phyloP scores from a whole-genome alignment of 805 yeast species.

The Metschnikowia shivogae region DNA sequence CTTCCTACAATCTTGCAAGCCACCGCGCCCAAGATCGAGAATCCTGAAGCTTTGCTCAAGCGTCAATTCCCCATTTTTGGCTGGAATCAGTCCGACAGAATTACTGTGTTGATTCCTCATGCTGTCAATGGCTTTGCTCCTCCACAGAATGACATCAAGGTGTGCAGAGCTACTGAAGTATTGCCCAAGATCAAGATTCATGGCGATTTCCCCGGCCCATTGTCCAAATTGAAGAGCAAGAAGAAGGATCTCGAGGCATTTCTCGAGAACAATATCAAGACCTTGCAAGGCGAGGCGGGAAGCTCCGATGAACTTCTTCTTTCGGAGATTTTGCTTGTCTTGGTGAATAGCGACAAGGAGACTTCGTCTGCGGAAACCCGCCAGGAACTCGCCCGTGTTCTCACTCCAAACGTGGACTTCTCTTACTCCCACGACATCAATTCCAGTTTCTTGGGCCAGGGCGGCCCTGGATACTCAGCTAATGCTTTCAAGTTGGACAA shows the following conservation, averaged over 20 bases:
- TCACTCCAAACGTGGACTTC: constrained; percentile 43
- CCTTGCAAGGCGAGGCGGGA: constrained; percentile 9
- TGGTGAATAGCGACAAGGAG: constrained; percentile 32
- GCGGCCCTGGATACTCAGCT: constrained; percentile 20
- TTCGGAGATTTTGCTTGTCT: constrained; percentile 25
- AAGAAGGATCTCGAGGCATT: constrained; percentile 69
- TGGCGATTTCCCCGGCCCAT: constrained; percentile 63
- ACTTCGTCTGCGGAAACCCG: constrained; percentile 25
- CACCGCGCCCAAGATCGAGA: constrained; percentile 24
- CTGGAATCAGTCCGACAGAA: constrained; percentile 46
- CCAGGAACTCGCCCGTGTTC: constrained; percentile 29
- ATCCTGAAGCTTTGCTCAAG: constrained; percentile 51
- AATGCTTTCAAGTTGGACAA: constrained; percentile 42
- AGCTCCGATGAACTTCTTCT: constrained; percentile 27
- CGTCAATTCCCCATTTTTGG: constrained; percentile 75
- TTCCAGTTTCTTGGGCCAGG: constrained; percentile 1
- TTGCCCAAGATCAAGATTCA: constrained; percentile 23
- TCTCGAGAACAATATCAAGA: constrained; percentile 27
- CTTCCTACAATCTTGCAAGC: constrained; percentile 8
- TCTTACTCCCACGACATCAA: constrained; percentile 21
- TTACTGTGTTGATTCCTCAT: constrained; percentile 21
- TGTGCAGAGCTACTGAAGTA: constrained; percentile 22
- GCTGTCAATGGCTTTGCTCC: constrained; percentile 31
- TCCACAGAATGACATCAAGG: constrained; percentile 30
- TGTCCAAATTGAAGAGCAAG: constrained; percentile 52